Evolutionary conservation across 441 rosid species (phyloP), one percentile per base, ranked within the genome.

Genomic region (Aleurites moluccanus): DNA sequence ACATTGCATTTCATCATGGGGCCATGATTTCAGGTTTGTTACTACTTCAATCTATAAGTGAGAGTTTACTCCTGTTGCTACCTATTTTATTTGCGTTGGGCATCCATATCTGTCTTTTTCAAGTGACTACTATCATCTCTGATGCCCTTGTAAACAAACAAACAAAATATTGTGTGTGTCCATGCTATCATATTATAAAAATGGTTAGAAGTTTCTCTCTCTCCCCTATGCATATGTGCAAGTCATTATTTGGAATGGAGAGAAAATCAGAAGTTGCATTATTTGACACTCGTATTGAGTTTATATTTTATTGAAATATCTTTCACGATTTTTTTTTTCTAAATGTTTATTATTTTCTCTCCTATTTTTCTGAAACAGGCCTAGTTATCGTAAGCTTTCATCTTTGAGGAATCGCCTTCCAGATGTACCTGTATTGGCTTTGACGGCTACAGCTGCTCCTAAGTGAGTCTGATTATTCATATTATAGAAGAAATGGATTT

Each of bases 1-100:
- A 73, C 99, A 96, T 75, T 96, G 98, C 85, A 90, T 93, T 84
- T 96, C 99, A 72, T 80, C 95, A 14, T 96, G 99, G 99, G 98
- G 99, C 77, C 98, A 96, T 75, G 97, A 96, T 86, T 95, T 95
- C 91, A 95, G 99, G 99, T 91, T 84, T 64, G 86, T 80, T 47
- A 59, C 72, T 73, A 21, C 56, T 83, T 76, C 53, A 52, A 62
- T 28, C 62, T 69, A 64, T 74, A 59, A 66, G 52, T 25, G 66
- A 62, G 20, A 63, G 30, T 23, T 72, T 62, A 50, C 33, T 73
- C 25, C 42, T 44, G 56, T 25, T 57, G 35, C 28, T 38, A n/a
- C 56, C 56, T 28, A 18, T 62, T 69, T 69, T 70, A 13, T 42
- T 50, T 75, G 50, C 64, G 40, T 21, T 23, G 27, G 67, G 28